Conservation (phyloP, 2,329 filamentous ascomycete genomes). For the Lasiodiplodia sp. region DNA sequence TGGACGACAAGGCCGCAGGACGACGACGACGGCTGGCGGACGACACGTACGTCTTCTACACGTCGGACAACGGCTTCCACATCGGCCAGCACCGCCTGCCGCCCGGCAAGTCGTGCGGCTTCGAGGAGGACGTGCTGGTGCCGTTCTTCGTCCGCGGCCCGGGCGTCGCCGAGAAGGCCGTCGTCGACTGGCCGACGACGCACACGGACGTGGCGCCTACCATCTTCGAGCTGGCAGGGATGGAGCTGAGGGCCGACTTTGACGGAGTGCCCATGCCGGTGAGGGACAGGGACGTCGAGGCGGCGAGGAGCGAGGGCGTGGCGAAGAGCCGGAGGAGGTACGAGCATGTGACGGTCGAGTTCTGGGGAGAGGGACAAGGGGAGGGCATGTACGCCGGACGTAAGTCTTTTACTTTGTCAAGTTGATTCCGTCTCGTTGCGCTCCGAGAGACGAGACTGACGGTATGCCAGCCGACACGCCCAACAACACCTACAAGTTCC, state of each 20-base stretch:
- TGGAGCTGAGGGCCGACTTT: constrained; percentile 38
- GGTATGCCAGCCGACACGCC: neutral
- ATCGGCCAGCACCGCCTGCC: constrained; percentile 50
- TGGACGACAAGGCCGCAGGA: constrained; percentile 39
- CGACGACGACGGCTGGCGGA: constrained; percentile 48
- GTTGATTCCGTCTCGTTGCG: no score
- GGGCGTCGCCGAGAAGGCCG: constrained; percentile 38
- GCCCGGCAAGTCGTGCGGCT: constrained; percentile 49
- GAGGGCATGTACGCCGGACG: constrained; percentile 2
- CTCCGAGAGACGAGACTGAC: neutral
- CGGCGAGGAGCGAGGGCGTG: constrained; percentile 1
- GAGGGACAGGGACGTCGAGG: constrained; percentile 32
- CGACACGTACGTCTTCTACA: constrained; percentile 54
- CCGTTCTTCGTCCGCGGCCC: constrained; percentile 50
- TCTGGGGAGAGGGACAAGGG: constrained; percentile 42
- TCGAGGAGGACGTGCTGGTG: constrained; percentile 51
- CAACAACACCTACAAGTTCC: constrained; percentile 68
- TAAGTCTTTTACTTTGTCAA: neutral
- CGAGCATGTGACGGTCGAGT: constrained; percentile 52
- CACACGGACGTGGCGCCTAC: constrained; percentile 51
- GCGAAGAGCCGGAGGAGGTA: constrained; percentile 28
- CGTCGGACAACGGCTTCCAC: constrained; percentile 51
- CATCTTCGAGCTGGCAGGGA: constrained; percentile 42
- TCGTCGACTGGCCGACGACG: constrained; percentile 43
- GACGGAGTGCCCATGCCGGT: constrained; percentile 47